Evolutionary conservation across 2,329 filamentous ascomycete genomes (phyloP).

Genomic region (Botryotinia convoluta): DNA sequence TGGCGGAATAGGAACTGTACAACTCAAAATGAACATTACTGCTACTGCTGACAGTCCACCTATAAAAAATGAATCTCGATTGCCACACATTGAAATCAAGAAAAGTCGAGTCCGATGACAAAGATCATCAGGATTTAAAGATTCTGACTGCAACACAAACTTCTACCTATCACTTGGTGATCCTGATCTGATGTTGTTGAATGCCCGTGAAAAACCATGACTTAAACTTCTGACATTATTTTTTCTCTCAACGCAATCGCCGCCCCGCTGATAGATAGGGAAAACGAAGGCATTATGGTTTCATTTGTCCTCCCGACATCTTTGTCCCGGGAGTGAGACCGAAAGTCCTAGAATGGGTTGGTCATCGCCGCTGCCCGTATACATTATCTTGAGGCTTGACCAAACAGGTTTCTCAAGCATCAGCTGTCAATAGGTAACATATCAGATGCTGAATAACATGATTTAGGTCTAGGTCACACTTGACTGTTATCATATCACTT

Average conservation of each 20-base stretch:
- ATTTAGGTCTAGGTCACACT: neutral
- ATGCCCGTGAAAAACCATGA: slow-evolving; percentile 3
- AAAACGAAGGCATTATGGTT: slow-evolving; percentile 3
- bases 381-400: slow-evolving; percentile 5
- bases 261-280: slow-evolving; percentile 12
- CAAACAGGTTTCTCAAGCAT: neutral
- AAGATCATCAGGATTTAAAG: neutral
- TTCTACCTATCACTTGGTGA: neutral
- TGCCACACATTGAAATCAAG: neutral
- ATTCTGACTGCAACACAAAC: neutral
- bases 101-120: neutral
- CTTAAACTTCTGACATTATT: neutral
- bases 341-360: neutral
- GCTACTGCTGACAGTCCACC: neutral
- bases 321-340: slow-evolving; percentile 1
- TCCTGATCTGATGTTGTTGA: neutral
- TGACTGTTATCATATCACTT: slow-evolving; percentile 12
- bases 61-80: neutral
- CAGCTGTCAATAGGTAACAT: slow-evolving; percentile 10
- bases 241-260: neutral
- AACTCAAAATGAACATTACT: neutral
- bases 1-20: neutral
- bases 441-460: slow-evolving; percentile 4
- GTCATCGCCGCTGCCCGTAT: slow-evolving; percentile 4
- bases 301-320: slow-evolving; percentile 6